phyloP scores from a whole-genome alignment of 164 flowering plant genomes.

The Macadamia tetraphylla region DNA sequence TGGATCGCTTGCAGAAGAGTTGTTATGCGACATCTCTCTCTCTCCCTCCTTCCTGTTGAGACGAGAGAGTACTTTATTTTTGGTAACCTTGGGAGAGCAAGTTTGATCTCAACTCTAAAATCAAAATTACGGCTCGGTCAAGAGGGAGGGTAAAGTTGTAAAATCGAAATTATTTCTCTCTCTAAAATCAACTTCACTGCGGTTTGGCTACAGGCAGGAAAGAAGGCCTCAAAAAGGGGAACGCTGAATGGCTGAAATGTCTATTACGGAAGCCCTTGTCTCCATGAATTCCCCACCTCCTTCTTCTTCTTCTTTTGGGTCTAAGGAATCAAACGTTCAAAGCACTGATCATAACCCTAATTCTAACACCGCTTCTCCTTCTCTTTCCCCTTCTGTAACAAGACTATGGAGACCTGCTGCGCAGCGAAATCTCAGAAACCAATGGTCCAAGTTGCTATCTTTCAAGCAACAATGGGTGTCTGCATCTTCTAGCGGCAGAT shows the following conservation, averaged over 20 bases:
- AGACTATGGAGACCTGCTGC: slow-evolving; percentile 87
- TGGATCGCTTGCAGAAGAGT: slow-evolving; percentile 58
- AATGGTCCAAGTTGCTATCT: slow-evolving; percentile 69
- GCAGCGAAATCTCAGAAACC: slow-evolving; percentile 76
- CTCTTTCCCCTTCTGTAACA: slow-evolving; percentile 26
- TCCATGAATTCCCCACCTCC: too few species aligned
- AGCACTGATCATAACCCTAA: slow-evolving; percentile 1
- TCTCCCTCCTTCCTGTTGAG: slow-evolving; percentile 3
- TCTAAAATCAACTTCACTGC: too few species aligned
- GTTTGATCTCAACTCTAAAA: too few species aligned
- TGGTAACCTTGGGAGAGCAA: too few species aligned
- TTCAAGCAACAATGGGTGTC: slow-evolving; percentile 50
- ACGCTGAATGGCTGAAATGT: too few species aligned
- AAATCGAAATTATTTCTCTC: too few species aligned
- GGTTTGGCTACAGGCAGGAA: too few species aligned
- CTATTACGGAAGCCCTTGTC: too few species aligned
- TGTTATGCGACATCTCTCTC: slow-evolving; percentile 29
- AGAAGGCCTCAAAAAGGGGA: too few species aligned
- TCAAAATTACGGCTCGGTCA: too few species aligned
- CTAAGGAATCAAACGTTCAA: slow-evolving; percentile 3
- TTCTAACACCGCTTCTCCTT: slow-evolving; percentile 1
- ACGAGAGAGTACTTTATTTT: too few species aligned
- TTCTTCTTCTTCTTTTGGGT: background rate
- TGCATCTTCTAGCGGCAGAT: slow-evolving; percentile 46
- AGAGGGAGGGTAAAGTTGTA: too few species aligned